A percentile compares a stretch with the other conserved stretches of the same genome.
Conservation (phyloP, 202 grass and related monocot species). For the Zizania palustris region DNA sequence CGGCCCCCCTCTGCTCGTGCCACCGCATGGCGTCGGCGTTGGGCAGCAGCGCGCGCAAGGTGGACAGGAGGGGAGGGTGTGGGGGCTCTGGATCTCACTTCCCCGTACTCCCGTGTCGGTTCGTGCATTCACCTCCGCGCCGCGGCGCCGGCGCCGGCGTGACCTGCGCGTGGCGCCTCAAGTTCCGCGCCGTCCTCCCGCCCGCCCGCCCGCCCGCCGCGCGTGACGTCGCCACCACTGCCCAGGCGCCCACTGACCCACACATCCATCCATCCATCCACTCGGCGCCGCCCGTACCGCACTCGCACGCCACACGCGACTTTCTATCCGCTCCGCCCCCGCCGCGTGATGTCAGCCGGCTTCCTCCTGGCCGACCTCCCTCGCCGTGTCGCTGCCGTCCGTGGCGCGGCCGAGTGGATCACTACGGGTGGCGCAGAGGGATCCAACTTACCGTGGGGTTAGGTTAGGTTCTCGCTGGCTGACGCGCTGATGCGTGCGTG, state of each 20-base stretch:
- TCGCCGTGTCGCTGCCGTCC: conserved; percentile 3
- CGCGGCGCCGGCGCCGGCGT: no score
- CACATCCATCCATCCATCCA: background rate
- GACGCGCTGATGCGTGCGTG: no score
- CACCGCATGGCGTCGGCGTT: background rate
- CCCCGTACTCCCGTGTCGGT: background rate
- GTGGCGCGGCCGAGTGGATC: background rate
- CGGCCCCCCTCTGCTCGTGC: no score
- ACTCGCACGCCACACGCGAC: background rate
- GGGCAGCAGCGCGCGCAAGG: background rate
- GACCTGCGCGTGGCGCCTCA: no score
- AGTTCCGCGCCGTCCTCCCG: no score
- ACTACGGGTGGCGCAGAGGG: background rate
- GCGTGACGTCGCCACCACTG: conserved; percentile 7
- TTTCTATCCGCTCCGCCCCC: background rate
- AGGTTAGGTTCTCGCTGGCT: background rate
- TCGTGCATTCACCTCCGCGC: no score
- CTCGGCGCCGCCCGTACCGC: background rate
- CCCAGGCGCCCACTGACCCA: background rate
- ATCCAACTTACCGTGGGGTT: background rate
- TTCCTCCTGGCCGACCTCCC: background rate
- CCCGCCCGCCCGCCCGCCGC: no score
- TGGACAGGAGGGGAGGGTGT: background rate
- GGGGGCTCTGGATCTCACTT: conserved; percentile 5
- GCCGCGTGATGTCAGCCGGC: conserved; percentile 26